A percentile compares a stretch with the other conserved stretches of the same genome.
Conservation (phyloP, 805 yeast species). For the Suhomyces sp. region DNA sequence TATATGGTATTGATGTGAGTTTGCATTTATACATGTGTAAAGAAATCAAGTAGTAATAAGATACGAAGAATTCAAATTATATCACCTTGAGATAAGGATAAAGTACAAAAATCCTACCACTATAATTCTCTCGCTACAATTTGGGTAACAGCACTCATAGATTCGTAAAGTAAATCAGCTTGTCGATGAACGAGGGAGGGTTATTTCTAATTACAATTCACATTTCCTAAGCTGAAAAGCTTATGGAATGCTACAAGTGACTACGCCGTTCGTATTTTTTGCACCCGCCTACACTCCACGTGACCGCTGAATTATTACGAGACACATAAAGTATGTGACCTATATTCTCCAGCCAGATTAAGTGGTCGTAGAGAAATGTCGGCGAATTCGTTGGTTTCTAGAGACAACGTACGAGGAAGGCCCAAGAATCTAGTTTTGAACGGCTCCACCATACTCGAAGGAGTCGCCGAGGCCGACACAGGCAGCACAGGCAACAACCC, state of each 20-base stretch:
- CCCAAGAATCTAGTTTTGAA: constrained; percentile 2
- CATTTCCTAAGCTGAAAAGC: background rate
- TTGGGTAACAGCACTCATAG: too few species aligned
- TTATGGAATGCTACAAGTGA: background rate
- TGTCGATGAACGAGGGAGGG: too few species aligned
- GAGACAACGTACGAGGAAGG: constrained; percentile 9
- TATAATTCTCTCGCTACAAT: too few species aligned
- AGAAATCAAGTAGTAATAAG: background rate
- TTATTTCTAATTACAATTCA: background rate
- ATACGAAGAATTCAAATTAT: too few species aligned
- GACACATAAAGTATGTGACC: background rate
- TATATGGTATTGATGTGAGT: too few species aligned
- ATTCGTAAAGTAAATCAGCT: too few species aligned
- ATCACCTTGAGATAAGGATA: too few species aligned
- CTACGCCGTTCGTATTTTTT: background rate
- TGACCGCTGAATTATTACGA: background rate
- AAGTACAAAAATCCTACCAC: too few species aligned
- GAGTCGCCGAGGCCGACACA: background rate
- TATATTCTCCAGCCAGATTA: background rate
- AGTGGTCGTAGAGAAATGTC: background rate
- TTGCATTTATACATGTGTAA: background rate
- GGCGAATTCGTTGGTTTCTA: background rate
- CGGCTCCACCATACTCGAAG: background rate
- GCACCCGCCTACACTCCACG: background rate
- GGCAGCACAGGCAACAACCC: background rate